Evolutionary conservation across 2,329 filamentous ascomycete species (phyloP), one percentile per base, ranked within the genome.

Genomic region (Huntiella omanensis): DNA sequence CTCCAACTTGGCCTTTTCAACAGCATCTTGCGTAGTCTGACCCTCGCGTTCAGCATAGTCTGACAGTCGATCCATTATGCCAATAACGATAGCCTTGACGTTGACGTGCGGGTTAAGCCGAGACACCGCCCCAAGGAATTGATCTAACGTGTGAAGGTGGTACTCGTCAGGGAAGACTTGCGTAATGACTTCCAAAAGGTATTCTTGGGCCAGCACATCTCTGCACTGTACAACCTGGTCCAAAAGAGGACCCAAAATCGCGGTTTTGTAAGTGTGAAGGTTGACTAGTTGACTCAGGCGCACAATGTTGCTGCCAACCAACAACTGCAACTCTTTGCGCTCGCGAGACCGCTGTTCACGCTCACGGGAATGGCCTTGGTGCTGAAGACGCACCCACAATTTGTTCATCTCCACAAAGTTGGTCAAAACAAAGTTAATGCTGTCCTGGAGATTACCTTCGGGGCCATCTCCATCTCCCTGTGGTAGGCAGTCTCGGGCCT

Each of bases 371-470:
- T 95, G 91, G 19, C 91, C 91, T 60, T 98, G 91, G 61, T 98
- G 91, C 61, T 98, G 91, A 58, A 96, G 67, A 38, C 91, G 80
- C 52, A 98, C 91, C 91, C 91, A 98, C 33, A 98, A 71, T 71
- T 98, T 98, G 66, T 98, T 98, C 91, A 98, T 98, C 65, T 98
- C 91, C 55, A 98, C 91, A 58, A 98, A 98, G 57, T 98, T 98
- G 50, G 91, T 98, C 58, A 98, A 67, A 47, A 96, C 81, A 59
- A 98, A 98, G 66, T 85, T 95, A 65, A 98, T 94, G 33, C 87
- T 95, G 64, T 98, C 91, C 61, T 93, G 85, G 42, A 96, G 67
- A 57, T 95, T 96, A 43, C 91, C 91, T 61, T 96, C 87, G 2
- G 88, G 86, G 0, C 91, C 91, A 49, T 96, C 88, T 43, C 85